Evolutionary conservation across 2,329 filamentous ascomycete species (phyloP).

Genomic region (Fusarium falciforme): DNA sequence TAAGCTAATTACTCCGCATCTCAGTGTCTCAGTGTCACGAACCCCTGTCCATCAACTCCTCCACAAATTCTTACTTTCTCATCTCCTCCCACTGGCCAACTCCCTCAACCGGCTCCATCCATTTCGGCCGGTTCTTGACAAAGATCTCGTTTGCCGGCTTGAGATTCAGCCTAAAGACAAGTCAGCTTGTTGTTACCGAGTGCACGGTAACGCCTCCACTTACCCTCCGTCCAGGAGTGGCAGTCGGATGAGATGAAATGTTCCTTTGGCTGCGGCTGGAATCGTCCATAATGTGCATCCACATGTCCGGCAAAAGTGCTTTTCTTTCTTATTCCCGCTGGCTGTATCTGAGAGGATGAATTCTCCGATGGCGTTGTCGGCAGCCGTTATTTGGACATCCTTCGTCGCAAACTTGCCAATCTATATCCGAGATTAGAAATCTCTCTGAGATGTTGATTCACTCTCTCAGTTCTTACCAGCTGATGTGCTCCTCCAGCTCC

Average conservation of each 20-base stretch:
- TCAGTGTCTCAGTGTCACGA: not conserved
- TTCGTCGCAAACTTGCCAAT: conserved; percentile 43
- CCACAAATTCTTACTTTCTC: conserved; percentile 32
- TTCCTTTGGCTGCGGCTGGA: conserved; percentile 39
- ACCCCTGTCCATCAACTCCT: not conserved
- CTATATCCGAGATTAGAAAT: not conserved
- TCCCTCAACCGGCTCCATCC: conserved; percentile 33
- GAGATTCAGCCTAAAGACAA: conserved; percentile 18
- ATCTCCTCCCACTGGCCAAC: conserved; percentile 43
- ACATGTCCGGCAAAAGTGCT: conserved; percentile 42
- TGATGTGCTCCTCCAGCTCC: conserved; percentile 36
- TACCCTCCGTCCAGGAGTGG: conserved; percentile 41
- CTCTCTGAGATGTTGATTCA: rapidly evolving
- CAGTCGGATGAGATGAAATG: conserved; percentile 39
- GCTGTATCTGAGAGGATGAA: conserved; percentile 40
- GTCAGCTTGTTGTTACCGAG: not conserved
- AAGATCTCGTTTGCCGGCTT: conserved; percentile 45
- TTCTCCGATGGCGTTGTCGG: conserved; percentile 4
- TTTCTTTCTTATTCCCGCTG: conserved; percentile 42
- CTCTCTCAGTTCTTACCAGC: conserved; percentile 1
- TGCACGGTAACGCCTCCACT: not conserved
- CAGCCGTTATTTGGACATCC: conserved; percentile 23
- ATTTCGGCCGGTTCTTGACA: conserved; percentile 42
- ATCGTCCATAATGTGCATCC: conserved; percentile 45
- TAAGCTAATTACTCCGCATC: not conserved